Percentiles rank a stretch among this genome's conserved stretches.
Conservation (phyloP, 208 protist genomes). For the Trypanosoma congolense region DNA sequence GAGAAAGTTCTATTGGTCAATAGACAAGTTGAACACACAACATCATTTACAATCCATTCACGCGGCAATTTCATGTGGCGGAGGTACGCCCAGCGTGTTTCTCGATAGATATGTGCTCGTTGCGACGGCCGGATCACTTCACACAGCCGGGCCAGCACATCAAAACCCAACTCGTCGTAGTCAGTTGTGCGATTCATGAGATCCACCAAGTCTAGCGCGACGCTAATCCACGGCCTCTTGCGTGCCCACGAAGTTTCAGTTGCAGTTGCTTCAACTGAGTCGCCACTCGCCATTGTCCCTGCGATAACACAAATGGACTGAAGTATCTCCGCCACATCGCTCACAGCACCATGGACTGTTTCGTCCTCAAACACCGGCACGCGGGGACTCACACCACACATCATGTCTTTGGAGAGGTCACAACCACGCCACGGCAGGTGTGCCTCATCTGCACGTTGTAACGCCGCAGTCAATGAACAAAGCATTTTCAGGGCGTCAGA, state of each 20-base stretch:
- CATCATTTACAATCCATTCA: conserved; percentile 38
- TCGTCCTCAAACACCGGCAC: conserved; percentile 33
- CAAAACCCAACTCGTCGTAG: conserved; percentile 71
- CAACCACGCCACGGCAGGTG: conserved; percentile 58
- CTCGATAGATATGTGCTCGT: conserved; percentile 39
- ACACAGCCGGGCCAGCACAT: conserved; percentile 46
- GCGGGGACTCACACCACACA: conserved; percentile 32
- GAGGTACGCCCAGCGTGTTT: conserved; percentile 66
- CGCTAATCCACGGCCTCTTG: conserved; percentile 31
- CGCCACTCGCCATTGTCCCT: neutral
- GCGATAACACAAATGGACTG: conserved; percentile 10
- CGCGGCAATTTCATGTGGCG: conserved; percentile 65
- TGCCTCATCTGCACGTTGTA: conserved; percentile 19
- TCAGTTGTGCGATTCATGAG: conserved; percentile 63
- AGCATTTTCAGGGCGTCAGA: conserved; percentile 4
- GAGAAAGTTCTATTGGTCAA: neutral
- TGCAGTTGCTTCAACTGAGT: conserved; percentile 1
- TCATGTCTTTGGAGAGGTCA: conserved; percentile 33
- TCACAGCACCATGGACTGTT: conserved; percentile 29
- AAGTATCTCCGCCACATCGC: conserved; percentile 17
- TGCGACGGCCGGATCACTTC: conserved; percentile 42
- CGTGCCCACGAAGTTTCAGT: conserved; percentile 10
- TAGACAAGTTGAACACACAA: conserved; percentile 31
- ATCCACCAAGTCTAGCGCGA: conserved; percentile 56
- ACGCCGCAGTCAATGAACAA: conserved; percentile 5